phyloP scores from a whole-genome alignment of 371 early-diverging fungal genomes.

The Funneliformis caledonium region DNA sequence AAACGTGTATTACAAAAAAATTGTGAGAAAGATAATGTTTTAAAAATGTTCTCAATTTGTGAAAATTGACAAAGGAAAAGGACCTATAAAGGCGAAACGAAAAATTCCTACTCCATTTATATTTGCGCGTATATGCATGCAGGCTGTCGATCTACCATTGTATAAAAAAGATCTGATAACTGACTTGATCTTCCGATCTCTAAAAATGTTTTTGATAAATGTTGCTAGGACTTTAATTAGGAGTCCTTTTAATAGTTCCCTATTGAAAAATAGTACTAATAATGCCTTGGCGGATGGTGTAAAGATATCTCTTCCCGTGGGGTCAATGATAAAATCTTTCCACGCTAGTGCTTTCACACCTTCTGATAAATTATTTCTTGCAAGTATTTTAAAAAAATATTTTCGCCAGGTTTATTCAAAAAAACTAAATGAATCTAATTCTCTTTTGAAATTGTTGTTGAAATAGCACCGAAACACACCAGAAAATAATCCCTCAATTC shows the following conservation, averaged over 20 bases:
- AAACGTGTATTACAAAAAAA: too few relatives aligned
- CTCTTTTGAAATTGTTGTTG: not conserved
- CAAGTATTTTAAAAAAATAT: not conserved
- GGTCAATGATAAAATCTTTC: not conserved
- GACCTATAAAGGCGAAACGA: too few relatives aligned
- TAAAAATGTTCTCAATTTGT: too few relatives aligned
- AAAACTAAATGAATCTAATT: too few relatives aligned
- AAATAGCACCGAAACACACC: conserved; percentile 67
- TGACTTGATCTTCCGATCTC: too few relatives aligned
- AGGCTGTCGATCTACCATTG: too few relatives aligned
- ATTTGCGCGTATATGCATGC: too few relatives aligned
- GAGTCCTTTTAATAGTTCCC: not conserved
- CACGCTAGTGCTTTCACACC: not conserved
- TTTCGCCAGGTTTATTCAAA: not conserved
- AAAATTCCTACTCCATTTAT: too few relatives aligned
- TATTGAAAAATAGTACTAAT: not conserved
- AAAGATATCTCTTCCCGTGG: not conserved
- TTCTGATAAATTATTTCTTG: conserved; percentile 19
- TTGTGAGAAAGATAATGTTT: too few relatives aligned
- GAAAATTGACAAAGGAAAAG: too few relatives aligned
- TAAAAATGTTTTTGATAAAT: not conserved
- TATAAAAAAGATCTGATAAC: too few relatives aligned
- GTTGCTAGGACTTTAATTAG: not conserved
- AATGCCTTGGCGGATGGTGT: not conserved
- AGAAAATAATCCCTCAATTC: conserved; percentile 85